Evolutionary conservation across 2,329 filamentous ascomycete genomes (phyloP), one percentile per base, ranked within the genome.

Genomic region (Aspergillus aculeatinus): DNA sequence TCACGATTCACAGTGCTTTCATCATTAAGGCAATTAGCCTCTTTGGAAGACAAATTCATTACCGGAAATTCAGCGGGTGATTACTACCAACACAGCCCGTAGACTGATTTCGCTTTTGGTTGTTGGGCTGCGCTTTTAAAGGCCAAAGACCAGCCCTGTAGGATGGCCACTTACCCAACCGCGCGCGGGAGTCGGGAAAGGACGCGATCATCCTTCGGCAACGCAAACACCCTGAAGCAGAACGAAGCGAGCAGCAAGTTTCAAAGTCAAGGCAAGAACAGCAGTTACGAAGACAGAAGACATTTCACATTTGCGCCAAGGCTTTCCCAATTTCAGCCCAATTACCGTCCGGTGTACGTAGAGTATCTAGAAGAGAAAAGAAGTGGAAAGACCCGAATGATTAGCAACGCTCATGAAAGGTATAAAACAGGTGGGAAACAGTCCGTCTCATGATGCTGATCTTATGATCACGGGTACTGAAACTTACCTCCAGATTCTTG

Each of bases 401-500:
- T 68, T 29, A 64, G 55, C 50, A 48, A 48, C 31, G 44, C 14
- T 31, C 11, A 21, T 23, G 25, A 7, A 12, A 44, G 16, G 16
- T 27, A 48, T 12, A 12, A 29, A 39, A 39, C 48, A 35, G 51
- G 48, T 48, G 16, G 39, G 19, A 25, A 31, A 52, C 51, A 33
- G 27, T 23, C 14, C 11, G 31, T 23, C 51, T 23, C 23, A 23
- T 42, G 14, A 7, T 35, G 14, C 10, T 35, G 48, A 14, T 49
- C n/a, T 25, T 21, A 25, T 49, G 11, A 29, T 7, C 54, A 50
- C 51, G 11, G 16, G 16, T n/a, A 25, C 14, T 44, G 52, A 49
- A 54, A 71, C 75, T 68, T 70, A 97, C 70, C 90, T 92, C 95
- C 95, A 99, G 79, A 99, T 98, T 72, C 95, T 89, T 57, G 95